A percentile compares a stretch with the other conserved stretches of the same genome.
Conservation (phyloP, 345 rosid species). For the Citrus reticulata region DNA sequence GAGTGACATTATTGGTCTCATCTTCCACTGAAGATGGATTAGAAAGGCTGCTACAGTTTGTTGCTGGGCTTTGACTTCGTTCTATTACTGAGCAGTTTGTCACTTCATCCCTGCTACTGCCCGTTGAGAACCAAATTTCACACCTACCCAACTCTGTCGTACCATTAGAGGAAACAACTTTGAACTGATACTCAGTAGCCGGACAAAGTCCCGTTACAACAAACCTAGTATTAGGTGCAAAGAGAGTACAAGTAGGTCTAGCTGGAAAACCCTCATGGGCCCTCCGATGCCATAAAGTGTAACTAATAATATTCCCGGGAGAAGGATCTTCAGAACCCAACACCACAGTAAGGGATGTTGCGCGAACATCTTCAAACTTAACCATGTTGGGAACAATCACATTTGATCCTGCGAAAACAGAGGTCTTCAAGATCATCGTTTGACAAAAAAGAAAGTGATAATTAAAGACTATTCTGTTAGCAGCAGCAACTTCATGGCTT, state of each 20-base stretch:
- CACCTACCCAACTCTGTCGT: constrained; percentile 39
- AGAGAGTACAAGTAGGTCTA: constrained; percentile 68
- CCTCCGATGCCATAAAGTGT: constrained; percentile 81
- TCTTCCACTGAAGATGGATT: constrained; percentile 85
- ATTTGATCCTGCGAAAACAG: constrained; percentile 28
- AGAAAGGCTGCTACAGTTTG: constrained; percentile 85
- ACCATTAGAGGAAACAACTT: constrained; percentile 51
- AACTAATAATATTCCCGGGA: constrained; percentile 37
- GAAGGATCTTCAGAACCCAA: constrained; percentile 44
- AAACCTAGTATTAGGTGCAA: constrained; percentile 57
- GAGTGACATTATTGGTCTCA: constrained; percentile 60
- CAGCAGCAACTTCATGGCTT: constrained; percentile 1
- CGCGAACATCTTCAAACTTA: constrained; percentile 60
- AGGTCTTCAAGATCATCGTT: neutral
- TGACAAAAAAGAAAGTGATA: neutral
- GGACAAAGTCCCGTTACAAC: constrained; percentile 62
- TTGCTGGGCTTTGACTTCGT: constrained; percentile 92
- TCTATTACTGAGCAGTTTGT: constrained; percentile 42
- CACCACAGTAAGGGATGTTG: constrained; percentile 62
- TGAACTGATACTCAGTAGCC: constrained; percentile 64
- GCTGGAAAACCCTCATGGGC: constrained; percentile 49
- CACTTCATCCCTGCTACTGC: constrained; percentile 35
- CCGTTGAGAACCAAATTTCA: constrained; percentile 49
- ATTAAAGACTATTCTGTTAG: constrained; percentile 5
- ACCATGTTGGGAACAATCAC: constrained; percentile 33